Evolutionary conservation across 257 asterid species (phyloP).

Genomic region (Ehretia macrophylla): DNA sequence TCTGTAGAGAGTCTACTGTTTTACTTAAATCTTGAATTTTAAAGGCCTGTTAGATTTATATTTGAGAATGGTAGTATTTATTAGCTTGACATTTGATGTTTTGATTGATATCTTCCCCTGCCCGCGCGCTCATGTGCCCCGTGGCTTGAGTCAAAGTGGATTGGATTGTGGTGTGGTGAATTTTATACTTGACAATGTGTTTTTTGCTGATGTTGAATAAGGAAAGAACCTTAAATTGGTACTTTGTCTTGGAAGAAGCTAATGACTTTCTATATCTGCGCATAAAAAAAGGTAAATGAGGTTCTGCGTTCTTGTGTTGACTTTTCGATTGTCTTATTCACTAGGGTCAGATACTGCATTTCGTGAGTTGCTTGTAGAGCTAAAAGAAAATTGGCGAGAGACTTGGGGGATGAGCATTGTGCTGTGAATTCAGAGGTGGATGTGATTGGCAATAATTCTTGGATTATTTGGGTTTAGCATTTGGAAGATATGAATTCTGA

Average conservation of each 20-base stretch:
- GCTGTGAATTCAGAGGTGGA: background rate
- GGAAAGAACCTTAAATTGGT: background rate
- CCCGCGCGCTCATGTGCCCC: no score
- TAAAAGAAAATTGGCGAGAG: background rate
- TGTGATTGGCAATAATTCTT: background rate
- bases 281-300: background rate
- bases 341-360: background rate
- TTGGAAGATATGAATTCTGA: conserved; percentile 54
- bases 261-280: no score
- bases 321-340: background rate
- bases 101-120: no score
- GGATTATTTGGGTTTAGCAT: background rate
- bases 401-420: background rate
- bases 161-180: no score
- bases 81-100: background rate
- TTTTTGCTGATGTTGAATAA: background rate
- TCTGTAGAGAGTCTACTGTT: background rate
- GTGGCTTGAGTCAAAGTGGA: no score
- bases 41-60: background rate
- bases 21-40: no score
- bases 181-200: no score
- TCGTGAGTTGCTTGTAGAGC: background rate
- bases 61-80: background rate
- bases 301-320: background rate
- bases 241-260: background rate